Conservation (phyloP, 495 filamentous ascomycete genomes). For the Talaromyces ruber region DNA sequence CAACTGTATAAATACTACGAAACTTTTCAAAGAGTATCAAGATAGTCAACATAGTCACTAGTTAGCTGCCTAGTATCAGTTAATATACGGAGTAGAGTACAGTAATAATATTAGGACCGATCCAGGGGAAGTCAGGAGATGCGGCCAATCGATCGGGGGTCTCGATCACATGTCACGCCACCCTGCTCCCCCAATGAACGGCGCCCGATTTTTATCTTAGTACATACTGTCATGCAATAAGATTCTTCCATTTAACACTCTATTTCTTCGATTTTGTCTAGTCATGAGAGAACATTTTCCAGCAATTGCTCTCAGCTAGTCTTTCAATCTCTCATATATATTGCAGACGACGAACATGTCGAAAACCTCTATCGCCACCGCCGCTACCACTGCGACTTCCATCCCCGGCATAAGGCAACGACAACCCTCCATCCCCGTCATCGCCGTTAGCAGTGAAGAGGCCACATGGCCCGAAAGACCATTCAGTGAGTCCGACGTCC, state of each 20-base stretch:
- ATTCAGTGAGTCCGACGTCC: conserved; percentile 63
- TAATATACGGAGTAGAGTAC: too few relatives aligned
- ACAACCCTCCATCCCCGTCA: neutral
- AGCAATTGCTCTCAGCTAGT: neutral
- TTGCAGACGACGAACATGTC: neutral
- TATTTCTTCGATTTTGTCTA: neutral
- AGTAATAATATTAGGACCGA: too few relatives aligned
- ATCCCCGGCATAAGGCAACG: neutral
- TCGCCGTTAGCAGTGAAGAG: conserved; percentile 8
- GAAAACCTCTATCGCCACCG: conserved; percentile 2
- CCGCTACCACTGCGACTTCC: conserved; percentile 2
- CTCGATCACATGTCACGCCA: conserved; percentile 35
- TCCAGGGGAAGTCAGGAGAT: conserved; percentile 1
- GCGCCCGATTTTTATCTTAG: neutral
- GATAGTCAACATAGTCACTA: too few relatives aligned
- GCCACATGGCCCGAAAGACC: conserved; percentile 11
- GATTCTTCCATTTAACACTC: neutral
- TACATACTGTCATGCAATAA: conserved; percentile 1
- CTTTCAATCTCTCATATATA: neutral
- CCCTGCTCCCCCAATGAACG: conserved; percentile 5
- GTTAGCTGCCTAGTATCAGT: too few relatives aligned
- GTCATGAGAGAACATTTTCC: conserved; percentile 3
- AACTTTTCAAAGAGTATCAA: too few relatives aligned
- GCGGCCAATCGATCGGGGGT: neutral
- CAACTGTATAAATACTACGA: neutral